Evolutionary conservation across 2,329 filamentous ascomycete genomes (phyloP).

Genomic region (Alternaria gansuensis): DNA sequence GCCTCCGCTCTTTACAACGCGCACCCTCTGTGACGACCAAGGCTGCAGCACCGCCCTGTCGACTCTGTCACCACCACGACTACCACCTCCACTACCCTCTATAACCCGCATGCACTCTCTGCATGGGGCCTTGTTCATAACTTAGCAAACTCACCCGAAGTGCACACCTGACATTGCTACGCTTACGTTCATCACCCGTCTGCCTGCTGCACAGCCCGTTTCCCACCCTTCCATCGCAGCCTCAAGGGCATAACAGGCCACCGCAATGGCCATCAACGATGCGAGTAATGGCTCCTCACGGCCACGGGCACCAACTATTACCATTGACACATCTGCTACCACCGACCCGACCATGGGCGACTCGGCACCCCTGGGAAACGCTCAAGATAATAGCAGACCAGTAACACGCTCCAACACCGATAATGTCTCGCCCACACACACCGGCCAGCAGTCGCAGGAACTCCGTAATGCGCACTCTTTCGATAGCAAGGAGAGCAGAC

Average conservation of each 20-base stretch:
- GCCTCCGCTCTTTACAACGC: constrained; percentile 9
- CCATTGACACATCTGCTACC: constrained; percentile 61
- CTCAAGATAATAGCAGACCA: constrained; percentile 42
- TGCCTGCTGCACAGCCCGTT: constrained; percentile 17
- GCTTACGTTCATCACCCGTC: constrained; percentile 37
- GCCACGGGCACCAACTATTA: constrained; percentile 61
- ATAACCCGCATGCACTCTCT: constrained; percentile 23
- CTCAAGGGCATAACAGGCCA: constrained; percentile 29
- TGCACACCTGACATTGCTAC: constrained; percentile 43
- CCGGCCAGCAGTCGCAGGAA: constrained; percentile 55
- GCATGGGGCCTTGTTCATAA: constrained; percentile 38
- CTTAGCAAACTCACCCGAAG: constrained; percentile 37
- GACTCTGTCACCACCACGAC: constrained; percentile 12
- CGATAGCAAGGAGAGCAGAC: constrained; percentile 70
- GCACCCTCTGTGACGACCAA: neutral
- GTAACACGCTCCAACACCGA: constrained; percentile 36
- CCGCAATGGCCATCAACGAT: constrained; percentile 43
- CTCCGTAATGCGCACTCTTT: constrained; percentile 67
- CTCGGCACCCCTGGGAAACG: constrained; percentile 47
- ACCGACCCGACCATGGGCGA: constrained; percentile 48
- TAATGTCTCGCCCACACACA: constrained; percentile 39
- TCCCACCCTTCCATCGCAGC: constrained; percentile 17
- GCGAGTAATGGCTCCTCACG: constrained; percentile 46
- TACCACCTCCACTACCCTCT: constrained; percentile 15
- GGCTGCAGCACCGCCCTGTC: constrained; percentile 9